These are phyloP conservation scores for Pichia sp. DNA, from an alignment of 1,139 yeast species.

Conservation along the genomic window DNA sequence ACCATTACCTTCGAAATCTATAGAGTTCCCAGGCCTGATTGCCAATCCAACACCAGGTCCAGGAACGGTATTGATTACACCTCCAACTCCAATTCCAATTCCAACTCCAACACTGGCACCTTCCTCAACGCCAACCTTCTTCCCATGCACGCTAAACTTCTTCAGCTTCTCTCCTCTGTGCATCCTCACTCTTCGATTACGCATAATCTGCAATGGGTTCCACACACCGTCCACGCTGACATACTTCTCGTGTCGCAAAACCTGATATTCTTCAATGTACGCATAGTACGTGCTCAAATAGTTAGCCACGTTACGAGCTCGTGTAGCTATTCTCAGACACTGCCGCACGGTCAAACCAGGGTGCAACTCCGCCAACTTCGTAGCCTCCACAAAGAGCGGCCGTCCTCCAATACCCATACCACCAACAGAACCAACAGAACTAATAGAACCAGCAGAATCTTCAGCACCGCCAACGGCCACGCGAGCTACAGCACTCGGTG, in stretches of 20 bases:
- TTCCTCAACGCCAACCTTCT: constrained; percentile 4
- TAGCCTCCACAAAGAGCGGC: too few species aligned
- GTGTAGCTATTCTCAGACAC: constrained; percentile 20
- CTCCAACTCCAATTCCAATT: neutral
- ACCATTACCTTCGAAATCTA: neutral
- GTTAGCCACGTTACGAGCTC: constrained; percentile 49
- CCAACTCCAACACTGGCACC: neutral
- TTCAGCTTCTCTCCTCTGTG: constrained; percentile 33
- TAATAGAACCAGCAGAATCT: too few species aligned
- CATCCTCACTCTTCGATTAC: constrained; percentile 56
- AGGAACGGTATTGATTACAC: constrained; percentile 1
- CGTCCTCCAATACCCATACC: too few species aligned
- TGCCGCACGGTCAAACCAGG: constrained; percentile 23
- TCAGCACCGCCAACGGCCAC: too few species aligned
- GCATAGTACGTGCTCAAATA: constrained; percentile 47
- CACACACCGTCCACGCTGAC: constrained; percentile 59
- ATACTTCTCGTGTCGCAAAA: constrained; percentile 24
- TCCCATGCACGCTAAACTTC: constrained; percentile 7
- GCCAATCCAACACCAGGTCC: constrained; percentile 3
- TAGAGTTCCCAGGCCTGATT: neutral
- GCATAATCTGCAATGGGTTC: constrained; percentile 73
- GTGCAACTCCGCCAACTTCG: too few species aligned
- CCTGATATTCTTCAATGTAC: constrained; percentile 30
- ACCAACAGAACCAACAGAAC: too few species aligned
- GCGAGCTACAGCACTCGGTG: too few species aligned